These are phyloP conservation scores for Pichia phayaonensis DNA, from an alignment of 805 yeast species.

Conservation along the genomic window DNA sequence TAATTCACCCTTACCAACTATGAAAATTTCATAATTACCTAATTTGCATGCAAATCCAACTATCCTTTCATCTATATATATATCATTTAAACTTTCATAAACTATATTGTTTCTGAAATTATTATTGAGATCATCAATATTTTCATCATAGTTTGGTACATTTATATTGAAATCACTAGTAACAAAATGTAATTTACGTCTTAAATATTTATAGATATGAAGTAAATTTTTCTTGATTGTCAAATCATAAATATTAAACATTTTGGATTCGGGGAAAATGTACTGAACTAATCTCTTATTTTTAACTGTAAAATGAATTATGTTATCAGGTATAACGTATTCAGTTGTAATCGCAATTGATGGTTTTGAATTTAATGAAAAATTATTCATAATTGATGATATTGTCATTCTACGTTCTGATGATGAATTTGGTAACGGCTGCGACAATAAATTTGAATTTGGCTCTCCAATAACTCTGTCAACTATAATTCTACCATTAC, in stretches of 20 bases:
- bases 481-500: constrained; percentile 3
- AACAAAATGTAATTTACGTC: constrained; percentile 1
- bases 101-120: not conserved
- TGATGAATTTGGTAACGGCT: not conserved
- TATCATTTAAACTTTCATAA: constrained; percentile 3
- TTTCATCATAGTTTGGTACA: not conserved
- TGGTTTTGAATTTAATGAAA: constrained; percentile 32
- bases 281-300: constrained; percentile 57
- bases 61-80: constrained; percentile 12
- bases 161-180: not conserved
- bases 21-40: constrained; percentile 49
- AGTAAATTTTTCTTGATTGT: constrained; percentile 19
- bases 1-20: constrained; percentile 48
- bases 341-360: not conserved
- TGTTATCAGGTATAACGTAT: not conserved
- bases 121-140: not conserved
- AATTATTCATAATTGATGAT: constrained; percentile 6
- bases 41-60: constrained; percentile 21
- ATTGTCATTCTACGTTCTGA: not conserved
- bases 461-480: constrained; percentile 38
- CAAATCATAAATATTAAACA: constrained; percentile 13
- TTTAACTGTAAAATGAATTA: constrained; percentile 71
- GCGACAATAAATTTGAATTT: constrained; percentile 22
- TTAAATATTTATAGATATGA: constrained; percentile 21
- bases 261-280: constrained; percentile 24